Conservation (phyloP, 345 rosid species). For the Gossypium stocksii region DNA sequence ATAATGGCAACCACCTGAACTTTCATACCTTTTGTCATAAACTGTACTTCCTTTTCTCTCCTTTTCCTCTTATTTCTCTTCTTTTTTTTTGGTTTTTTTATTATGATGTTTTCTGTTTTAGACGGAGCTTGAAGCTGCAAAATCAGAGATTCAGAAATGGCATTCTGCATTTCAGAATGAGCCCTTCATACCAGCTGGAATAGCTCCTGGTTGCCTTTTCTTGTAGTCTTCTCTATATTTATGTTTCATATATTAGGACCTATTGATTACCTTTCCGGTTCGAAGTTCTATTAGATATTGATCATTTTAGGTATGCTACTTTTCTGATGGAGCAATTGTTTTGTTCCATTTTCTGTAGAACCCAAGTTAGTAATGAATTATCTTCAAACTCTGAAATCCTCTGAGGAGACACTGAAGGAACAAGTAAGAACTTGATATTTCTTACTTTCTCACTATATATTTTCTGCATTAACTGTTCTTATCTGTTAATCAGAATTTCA, state of each 20-base stretch:
- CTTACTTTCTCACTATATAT: not conserved
- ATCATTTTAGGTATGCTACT: not conserved
- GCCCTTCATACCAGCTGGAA: conserved; percentile 57
- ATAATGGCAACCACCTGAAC: not conserved
- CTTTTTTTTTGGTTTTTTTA: conserved; percentile 1
- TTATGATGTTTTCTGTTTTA: conserved; percentile 23
- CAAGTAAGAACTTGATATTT: conserved; percentile 48
- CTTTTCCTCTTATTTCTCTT: not conserved
- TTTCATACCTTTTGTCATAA: not conserved
- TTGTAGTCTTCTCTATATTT: conserved; percentile 11
- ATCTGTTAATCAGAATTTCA: conserved; percentile 16
- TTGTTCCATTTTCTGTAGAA: conserved; percentile 42
- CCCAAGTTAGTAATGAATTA: conserved; percentile 64
- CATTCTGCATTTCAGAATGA: conserved; percentile 75
- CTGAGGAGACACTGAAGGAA: conserved; percentile 79
- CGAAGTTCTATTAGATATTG: not conserved
- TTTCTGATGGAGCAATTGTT: conserved; percentile 9
- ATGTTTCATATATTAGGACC: not conserved
- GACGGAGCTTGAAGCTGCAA: conserved; percentile 76
- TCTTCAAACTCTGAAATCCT: conserved; percentile 76
- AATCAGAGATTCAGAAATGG: conserved; percentile 78
- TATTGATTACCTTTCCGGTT: not conserved
- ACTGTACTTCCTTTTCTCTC: not conserved
- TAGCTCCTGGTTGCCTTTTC: conserved; percentile 64
- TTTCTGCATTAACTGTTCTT: not conserved